Conservation (phyloP, 2,329 filamentous ascomycete species). For the Cercospora sesami region DNA sequence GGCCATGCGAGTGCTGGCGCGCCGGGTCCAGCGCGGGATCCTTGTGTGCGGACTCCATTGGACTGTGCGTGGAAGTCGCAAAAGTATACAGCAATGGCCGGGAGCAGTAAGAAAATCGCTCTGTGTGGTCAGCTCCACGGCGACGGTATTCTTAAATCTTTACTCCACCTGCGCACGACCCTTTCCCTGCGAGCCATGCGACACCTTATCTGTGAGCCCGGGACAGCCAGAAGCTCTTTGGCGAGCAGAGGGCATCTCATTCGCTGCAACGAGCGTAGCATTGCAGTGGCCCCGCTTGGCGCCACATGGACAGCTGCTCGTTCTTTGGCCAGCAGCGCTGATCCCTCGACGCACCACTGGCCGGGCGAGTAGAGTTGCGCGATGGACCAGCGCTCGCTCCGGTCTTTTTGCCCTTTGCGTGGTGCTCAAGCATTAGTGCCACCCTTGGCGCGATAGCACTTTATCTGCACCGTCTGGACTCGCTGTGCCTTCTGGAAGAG, state of each 20-base stretch:
- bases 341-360: conserved; percentile 2
- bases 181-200: conserved; percentile 13
- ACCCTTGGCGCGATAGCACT: conserved; percentile 18
- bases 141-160: conserved; percentile 13
- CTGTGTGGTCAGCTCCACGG: conserved; percentile 9
- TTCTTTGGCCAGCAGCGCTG: conserved; percentile 14
- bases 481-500: background rate
- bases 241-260: background rate
- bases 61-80: background rate
- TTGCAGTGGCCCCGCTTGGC: conserved; percentile 19
- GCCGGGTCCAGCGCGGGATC: conserved; percentile 43
- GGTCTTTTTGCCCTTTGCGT: conserved; percentile 15
- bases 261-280: conserved; percentile 13
- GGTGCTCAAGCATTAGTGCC: conserved; percentile 6
- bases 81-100: background rate
- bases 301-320: conserved; percentile 2
- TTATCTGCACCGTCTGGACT: conserved; percentile 1
- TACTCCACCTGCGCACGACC: conserved; percentile 9
- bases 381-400: conserved; percentile 6
- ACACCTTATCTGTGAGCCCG: conserved; percentile 19
- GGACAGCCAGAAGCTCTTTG: conserved; percentile 6
- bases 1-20: conserved; percentile 44
- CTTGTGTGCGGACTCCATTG: conserved; percentile 15
- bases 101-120: background rate
- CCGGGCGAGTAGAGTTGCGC: conserved; percentile 5